These are phyloP conservation scores for Arabidopsis arenosa DNA, from an alignment of 345 rosid genomes.

Conservation along the genomic window DNA sequence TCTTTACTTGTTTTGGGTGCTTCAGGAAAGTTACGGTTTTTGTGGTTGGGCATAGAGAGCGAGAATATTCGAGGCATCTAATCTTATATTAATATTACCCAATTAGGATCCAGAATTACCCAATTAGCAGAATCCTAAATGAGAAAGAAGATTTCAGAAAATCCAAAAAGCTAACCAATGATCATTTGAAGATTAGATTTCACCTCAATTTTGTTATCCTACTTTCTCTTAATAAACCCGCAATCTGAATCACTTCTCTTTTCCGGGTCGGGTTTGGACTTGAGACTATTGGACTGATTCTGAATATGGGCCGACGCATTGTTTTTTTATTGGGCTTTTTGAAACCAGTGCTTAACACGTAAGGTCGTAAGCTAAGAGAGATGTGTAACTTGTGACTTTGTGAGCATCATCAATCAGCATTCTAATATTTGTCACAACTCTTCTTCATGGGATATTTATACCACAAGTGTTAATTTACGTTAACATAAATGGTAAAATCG, in stretches of 20 bases:
- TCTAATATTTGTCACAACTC: neutral
- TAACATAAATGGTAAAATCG: slow-evolving; percentile 1
- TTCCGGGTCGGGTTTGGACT: slow-evolving; percentile 10
- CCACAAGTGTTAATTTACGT: neutral
- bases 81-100: neutral
- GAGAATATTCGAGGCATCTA: slow-evolving; percentile 16
- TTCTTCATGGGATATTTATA: neutral
- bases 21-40: slow-evolving; percentile 16
- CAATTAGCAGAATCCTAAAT: neutral
- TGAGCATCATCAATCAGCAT: no score
- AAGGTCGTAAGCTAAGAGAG: no score
- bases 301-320: slow-evolving; percentile 22
- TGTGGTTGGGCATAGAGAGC: neutral
- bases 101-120: neutral
- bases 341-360: neutral
- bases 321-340: neutral
- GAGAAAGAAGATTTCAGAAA: no score
- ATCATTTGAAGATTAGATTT: neutral
- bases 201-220: neutral
- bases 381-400: no score
- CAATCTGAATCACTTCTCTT: neutral
- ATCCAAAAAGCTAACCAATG: no score
- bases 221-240: neutral
- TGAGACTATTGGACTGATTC: neutral
- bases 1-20: slow-evolving; percentile 22